These are phyloP conservation scores for Sanghuangporus weigelae DNA, from an alignment of 1,284 basidiomycete genomes.

Conservation along the genomic window DNA sequence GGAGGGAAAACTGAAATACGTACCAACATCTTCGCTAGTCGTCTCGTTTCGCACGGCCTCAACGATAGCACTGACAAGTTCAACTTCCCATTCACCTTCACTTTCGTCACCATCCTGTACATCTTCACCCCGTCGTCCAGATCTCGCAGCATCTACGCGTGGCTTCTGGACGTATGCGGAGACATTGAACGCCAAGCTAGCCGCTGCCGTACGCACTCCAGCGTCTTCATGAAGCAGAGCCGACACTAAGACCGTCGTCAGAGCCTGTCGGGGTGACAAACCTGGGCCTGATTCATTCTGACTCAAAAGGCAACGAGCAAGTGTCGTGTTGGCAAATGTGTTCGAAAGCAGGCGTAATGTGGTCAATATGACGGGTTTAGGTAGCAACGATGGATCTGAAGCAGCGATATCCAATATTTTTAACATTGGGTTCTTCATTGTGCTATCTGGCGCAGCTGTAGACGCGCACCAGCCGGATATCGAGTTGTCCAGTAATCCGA, in stretches of 20 bases:
- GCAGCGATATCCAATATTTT: constrained; percentile 20
- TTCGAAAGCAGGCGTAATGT: constrained; percentile 74
- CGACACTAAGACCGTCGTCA: constrained; percentile 55
- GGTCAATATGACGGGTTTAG: constrained; percentile 61
- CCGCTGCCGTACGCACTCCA: constrained; percentile 70
- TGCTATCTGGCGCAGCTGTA: constrained; percentile 31
- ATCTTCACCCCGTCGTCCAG: constrained; percentile 31
- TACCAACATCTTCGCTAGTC: constrained; percentile 73
- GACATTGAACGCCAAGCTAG: constrained; percentile 76
- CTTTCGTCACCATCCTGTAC: constrained; percentile 38
- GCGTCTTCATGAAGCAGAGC: constrained; percentile 65
- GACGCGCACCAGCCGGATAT: constrained; percentile 47
- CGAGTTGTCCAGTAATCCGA: constrained; percentile 62
- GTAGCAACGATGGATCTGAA: constrained; percentile 11
- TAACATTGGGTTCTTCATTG: constrained; percentile 27
- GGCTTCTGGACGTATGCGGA: constrained; percentile 59
- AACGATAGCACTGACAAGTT: constrained; percentile 73
- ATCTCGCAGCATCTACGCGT: constrained; percentile 39
- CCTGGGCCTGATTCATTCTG: constrained; percentile 25
- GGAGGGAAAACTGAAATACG: constrained; percentile 29
- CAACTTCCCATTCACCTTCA: constrained; percentile 79
- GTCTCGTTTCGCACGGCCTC: constrained; percentile 70
- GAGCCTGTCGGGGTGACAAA: constrained; percentile 24
- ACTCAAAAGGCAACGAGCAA: constrained; percentile 50
- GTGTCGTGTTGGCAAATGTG: constrained; percentile 49